A percentile compares a stretch with the other conserved stretches of the same genome.
Evolutionary conservation across 345 rosid species (phyloP).

Genomic region (Cardamine occulta): DNA sequence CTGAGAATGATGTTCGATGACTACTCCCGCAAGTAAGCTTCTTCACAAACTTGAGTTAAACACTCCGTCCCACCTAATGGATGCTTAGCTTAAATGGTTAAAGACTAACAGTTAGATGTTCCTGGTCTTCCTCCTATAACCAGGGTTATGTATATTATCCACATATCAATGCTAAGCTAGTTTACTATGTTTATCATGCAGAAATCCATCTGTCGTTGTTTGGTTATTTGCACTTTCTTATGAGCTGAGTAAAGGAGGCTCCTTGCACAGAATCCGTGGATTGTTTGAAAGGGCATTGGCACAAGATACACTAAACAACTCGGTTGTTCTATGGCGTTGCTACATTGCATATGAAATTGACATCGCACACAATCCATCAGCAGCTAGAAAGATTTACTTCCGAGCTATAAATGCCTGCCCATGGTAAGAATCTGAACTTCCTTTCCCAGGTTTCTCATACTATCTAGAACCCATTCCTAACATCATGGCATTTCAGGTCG

Average conservation of each 20-base stretch:
- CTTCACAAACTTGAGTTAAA: constrained; percentile 23
- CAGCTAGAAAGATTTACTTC: constrained; percentile 79
- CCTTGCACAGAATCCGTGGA: constrained; percentile 75
- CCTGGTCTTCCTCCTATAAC: background rate
- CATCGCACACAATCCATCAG: constrained; percentile 57
- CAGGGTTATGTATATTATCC: background rate
- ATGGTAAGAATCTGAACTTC: constrained; percentile 54
- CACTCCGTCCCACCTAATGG: background rate
- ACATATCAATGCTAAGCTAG: constrained; percentile 19
- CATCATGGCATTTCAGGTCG: constrained; percentile 57
- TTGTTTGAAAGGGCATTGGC: constrained; percentile 88
- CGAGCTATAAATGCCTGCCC: constrained; percentile 96
- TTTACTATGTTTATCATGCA: constrained; percentile 42
- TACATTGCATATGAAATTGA: constrained; percentile 83
- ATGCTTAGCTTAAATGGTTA: constrained; percentile 17
- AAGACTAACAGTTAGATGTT: constrained; percentile 3
- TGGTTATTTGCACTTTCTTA: constrained; percentile 80
- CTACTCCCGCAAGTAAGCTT: constrained; percentile 65
- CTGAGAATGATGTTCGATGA: constrained; percentile 74
- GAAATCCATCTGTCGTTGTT: constrained; percentile 72
- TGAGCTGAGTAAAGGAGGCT: constrained; percentile 74
- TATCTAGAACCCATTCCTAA: constrained; percentile 18
- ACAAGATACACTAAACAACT: constrained; percentile 55
- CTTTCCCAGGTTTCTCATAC: background rate
- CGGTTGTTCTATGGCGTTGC: constrained; percentile 86